These are phyloP conservation scores for Ophiostoma himal-ulmi DNA, from an alignment of 2,329 filamentous ascomycete genomes.

Conservation along the genomic window DNA sequence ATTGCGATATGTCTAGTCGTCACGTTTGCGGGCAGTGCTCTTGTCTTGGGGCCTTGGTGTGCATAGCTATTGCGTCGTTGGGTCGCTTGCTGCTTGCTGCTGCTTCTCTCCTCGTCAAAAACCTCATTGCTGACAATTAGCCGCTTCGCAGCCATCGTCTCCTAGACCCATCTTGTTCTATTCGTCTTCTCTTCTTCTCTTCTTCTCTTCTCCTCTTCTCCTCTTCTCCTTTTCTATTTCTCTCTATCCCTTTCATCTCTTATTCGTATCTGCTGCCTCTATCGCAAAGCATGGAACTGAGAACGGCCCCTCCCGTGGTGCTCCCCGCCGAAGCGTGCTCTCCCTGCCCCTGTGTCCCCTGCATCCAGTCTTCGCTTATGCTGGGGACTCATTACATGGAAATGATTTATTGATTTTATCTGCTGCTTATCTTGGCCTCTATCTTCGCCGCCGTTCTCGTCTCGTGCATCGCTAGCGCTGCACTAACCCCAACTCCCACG, in stretches of 20 bases:
- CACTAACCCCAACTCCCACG: constrained; percentile 11
- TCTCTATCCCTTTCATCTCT: background rate
- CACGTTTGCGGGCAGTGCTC: constrained; percentile 3
- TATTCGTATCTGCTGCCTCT: background rate
- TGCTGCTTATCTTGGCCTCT: background rate
- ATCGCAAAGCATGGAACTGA: background rate
- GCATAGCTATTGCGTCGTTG: background rate
- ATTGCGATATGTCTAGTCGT: constrained; percentile 1
- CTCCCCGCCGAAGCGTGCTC: background rate
- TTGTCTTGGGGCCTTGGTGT: background rate
- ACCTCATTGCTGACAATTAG: background rate
- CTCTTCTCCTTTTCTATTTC: background rate
- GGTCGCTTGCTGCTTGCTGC: background rate
- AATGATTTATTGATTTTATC: background rate
- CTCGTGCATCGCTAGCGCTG: background rate
- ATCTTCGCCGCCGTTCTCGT: background rate
- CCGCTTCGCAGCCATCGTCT: background rate
- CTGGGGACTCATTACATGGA: background rate
- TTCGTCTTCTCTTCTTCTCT: background rate
- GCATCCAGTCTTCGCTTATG: background rate
- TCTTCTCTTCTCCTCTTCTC: background rate
- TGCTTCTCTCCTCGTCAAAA: too few species aligned
- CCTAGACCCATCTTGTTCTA: too few species aligned
- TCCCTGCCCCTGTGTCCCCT: constrained; percentile 1
- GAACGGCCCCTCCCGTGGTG: background rate